Base-by-base conservation (phyloP, 2,329 filamentous ascomycete species). In the Thelonectria olida region DNA sequence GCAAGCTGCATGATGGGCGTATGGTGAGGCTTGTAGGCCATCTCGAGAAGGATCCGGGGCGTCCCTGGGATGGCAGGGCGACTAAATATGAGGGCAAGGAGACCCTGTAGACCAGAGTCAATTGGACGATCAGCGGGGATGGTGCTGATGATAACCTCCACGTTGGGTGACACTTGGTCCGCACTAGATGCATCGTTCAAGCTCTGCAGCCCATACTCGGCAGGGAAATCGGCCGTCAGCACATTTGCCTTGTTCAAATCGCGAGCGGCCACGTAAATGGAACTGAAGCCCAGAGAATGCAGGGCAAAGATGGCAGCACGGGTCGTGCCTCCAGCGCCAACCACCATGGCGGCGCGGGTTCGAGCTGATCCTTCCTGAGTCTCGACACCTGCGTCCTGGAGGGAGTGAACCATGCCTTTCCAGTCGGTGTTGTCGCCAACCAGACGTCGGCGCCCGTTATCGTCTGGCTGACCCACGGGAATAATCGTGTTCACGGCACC, bases 401-500 rank as follows among this genome's bases (percentile, higher is more conserved):
- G 85, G 4, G 92, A 90, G 68, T 91, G 87, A 2, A 91, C 88
- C 88, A 99, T 99, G 64, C 96, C 96, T 72, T 88, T 86, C 91
- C 93, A 99, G 80, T 99, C 96, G 12, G 96, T 99, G 78, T 99
- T 99, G 75, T 94, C 92, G 42, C 96, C 96, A 15, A 92, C 76
- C 3, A 98, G 86, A 4, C 82, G 85, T 49, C 78, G 78, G 55
- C 81, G 77, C 4, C 79, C 81, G 3, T 76, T 80, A 7, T 68
- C 72, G 7, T 79, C 74, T 5, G 50, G 23, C 74, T 73, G 13
- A 49, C 54, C 27, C 3, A 86, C 73, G 0, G 91, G 89, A 25
- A 97, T 87, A 71, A 99, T 90, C 17, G 96, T 99, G 80, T 99
- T 99, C 65, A 98, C 91, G 3, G 96, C 96, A 20, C 96, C 96